phyloP scores from a whole-genome alignment of 768 basidiomycete species.

The Kondoa malvinella region DNA sequence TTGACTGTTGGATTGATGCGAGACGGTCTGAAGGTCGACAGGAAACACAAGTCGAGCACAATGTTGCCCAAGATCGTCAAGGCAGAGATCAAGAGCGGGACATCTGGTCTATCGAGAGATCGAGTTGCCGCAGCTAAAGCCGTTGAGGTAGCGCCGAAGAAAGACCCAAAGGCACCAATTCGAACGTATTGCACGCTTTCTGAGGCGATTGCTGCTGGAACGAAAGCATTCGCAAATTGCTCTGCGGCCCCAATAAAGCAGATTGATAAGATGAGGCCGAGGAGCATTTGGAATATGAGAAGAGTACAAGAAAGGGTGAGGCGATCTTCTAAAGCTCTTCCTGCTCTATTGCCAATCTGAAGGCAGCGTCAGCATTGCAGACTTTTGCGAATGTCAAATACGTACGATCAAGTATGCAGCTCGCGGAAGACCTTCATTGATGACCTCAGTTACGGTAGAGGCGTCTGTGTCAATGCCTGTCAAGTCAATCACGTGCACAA shows the following conservation, averaged over 20 bases:
- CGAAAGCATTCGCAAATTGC: slow-evolving; percentile 20
- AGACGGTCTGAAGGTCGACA: slow-evolving; percentile 20
- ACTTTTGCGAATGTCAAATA: background rate
- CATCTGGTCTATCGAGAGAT: slow-evolving; percentile 22
- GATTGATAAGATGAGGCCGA: slow-evolving; percentile 21
- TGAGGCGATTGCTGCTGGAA: slow-evolving; percentile 17
- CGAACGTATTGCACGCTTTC: slow-evolving; percentile 21
- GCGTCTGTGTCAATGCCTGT: background rate
- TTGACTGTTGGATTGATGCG: slow-evolving; percentile 16
- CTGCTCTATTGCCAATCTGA: slow-evolving; percentile 18
- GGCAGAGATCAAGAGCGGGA: slow-evolving; percentile 19
- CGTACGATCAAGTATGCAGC: slow-evolving; percentile 13
- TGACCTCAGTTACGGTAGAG: slow-evolving; percentile 20
- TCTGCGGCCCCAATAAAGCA: slow-evolving; percentile 18
- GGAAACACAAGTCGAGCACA: slow-evolving; percentile 22
- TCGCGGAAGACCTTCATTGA: slow-evolving; percentile 25
- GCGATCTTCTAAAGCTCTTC: background rate
- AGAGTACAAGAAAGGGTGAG: slow-evolving; percentile 19
- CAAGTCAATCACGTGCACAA: too few species aligned
- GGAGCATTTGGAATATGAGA: slow-evolving; percentile 19
- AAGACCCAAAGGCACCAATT: slow-evolving; percentile 14
- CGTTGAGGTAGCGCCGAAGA: slow-evolving; percentile 17
- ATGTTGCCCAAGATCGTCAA: slow-evolving; percentile 16
- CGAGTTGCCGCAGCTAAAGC: slow-evolving; percentile 17
- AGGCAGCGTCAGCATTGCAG: background rate